Evolutionary conservation across 2,329 filamentous ascomycete species (phyloP).

Genomic region (Alternaria panax): DNA sequence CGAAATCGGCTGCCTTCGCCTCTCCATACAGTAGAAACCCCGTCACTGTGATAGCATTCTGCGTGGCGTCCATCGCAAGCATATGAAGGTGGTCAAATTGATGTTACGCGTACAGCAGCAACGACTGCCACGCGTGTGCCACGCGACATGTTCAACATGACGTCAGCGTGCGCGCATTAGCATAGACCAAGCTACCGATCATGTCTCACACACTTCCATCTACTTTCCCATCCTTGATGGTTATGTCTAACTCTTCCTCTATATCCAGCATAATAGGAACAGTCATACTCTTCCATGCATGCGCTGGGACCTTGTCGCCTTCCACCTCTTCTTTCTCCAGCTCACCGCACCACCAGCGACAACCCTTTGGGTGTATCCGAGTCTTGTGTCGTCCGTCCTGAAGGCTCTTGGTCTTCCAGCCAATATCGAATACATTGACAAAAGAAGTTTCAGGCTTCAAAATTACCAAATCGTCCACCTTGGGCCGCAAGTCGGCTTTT

Average conservation of each 20-base stretch:
- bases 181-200: not conserved
- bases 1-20: constrained; percentile 10
- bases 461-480: not conserved
- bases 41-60: not conserved
- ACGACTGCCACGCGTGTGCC: not conserved
- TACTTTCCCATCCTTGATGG: not conserved
- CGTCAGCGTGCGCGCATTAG: constrained; percentile 7
- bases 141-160: not conserved
- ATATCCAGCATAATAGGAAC: constrained; percentile 4
- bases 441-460: not conserved
- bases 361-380: not conserved
- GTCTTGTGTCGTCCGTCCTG: not conserved
- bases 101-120: not conserved
- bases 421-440: not conserved
- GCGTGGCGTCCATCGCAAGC: not conserved
- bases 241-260: constrained; percentile 1
- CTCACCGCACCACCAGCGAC: not conserved
- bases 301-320: not conserved
- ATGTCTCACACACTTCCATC: not conserved
- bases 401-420: not conserved
- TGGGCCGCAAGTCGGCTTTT: not conserved
- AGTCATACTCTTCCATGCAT: not conserved
- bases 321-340: not conserved
- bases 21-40: not conserved
- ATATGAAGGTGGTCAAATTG: not conserved